These are phyloP conservation scores for Helminthosporium solani DNA, from an alignment of 2,329 filamentous ascomycete species.

Conservation along the genomic window DNA sequence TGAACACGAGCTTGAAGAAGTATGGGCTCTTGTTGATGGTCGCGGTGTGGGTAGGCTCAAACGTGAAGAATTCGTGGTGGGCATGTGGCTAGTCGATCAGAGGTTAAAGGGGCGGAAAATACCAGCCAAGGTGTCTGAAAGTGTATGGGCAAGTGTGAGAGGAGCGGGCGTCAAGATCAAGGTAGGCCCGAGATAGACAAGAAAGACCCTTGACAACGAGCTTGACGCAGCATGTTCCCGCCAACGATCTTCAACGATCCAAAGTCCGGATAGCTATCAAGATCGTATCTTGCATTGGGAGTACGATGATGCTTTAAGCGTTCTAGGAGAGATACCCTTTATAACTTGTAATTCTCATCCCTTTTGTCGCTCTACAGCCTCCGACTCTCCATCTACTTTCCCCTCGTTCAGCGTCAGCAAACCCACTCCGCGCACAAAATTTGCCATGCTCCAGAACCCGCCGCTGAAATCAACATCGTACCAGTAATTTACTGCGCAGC, in stretches of 20 bases:
- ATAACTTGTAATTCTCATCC: not conserved
- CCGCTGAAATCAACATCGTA: slow-evolving; percentile 79
- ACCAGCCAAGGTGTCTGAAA: slow-evolving; percentile 67
- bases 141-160: slow-evolving; percentile 71
- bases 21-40: slow-evolving; percentile 74
- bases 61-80: slow-evolving; percentile 76
- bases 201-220: too few species aligned
- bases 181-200: slow-evolving; percentile 17
- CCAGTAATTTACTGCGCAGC: slow-evolving; percentile 82
- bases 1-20: slow-evolving; percentile 67
- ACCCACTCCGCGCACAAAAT: slow-evolving; percentile 49
- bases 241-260: too few species aligned
- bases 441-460: slow-evolving; percentile 62
- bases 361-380: not conserved
- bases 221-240: too few species aligned
- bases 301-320: slow-evolving; percentile 15
- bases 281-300: too few species aligned
- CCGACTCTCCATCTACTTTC: not conserved
- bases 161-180: slow-evolving; percentile 46
- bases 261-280: too few species aligned
- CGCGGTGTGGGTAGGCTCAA: slow-evolving; percentile 57
- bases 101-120: slow-evolving; percentile 76
- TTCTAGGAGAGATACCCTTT: slow-evolving; percentile 30
- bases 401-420: slow-evolving; percentile 17
- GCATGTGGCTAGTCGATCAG: slow-evolving; percentile 81